A percentile compares a stretch with the other conserved stretches of the same genome.
Evolutionary conservation across 148 eudicot species (phyloP).

Genomic region (Hydrangea macrophylla): DNA sequence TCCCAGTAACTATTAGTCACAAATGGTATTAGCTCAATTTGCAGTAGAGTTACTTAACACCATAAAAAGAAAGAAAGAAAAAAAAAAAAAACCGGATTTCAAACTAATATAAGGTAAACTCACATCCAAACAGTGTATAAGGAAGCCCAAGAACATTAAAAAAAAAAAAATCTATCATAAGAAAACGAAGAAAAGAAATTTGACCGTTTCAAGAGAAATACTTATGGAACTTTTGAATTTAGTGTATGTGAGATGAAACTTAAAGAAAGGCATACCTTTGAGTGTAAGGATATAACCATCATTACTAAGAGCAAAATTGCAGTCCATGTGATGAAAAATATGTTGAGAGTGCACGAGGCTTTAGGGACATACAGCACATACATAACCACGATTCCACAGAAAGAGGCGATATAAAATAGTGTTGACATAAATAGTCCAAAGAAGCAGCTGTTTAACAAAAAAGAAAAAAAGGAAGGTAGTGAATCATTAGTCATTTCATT

Average conservation of each 20-base stretch:
- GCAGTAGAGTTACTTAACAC: too few species aligned
- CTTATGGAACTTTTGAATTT: background rate
- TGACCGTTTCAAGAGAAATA: background rate
- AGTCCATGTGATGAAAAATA: conserved; percentile 94
- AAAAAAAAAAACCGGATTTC: too few species aligned
- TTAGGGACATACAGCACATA: conserved; percentile 60
- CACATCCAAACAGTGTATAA: background rate
- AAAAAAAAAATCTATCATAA: background rate
- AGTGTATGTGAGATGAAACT: background rate
- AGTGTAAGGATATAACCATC: conserved; percentile 79
- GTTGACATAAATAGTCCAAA: conserved; percentile 76
- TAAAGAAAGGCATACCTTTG: conserved; percentile 52
- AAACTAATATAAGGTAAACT: background rate
- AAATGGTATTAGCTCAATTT: too few species aligned
- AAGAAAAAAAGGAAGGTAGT: too few species aligned
- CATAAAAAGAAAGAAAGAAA: too few species aligned
- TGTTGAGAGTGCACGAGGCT: conserved; percentile 76
- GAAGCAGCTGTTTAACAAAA: conserved; percentile 49
- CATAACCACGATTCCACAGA: conserved; percentile 68
- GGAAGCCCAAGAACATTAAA: background rate
- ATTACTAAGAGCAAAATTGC: conserved; percentile 67
- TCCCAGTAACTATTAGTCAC: background rate
- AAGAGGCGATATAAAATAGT: conserved; percentile 62
- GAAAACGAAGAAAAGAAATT: background rate
- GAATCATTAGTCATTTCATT: too few species aligned